Evolutionary conservation across 441 rosid genomes (phyloP).

Genomic region (Metrosideros polymorpha): DNA sequence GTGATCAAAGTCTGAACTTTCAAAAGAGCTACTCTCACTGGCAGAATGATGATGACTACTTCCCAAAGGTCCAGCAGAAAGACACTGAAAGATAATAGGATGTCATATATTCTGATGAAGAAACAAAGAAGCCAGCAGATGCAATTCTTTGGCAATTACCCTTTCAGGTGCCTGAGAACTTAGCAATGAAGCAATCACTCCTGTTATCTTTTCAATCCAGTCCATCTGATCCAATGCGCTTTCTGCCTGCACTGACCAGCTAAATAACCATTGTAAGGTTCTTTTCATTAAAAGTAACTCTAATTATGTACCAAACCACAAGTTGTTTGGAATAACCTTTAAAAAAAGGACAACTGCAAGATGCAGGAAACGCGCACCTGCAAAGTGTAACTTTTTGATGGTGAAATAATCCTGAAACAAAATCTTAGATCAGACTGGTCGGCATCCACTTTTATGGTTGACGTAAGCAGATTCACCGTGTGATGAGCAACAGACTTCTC

Average conservation of each 20-base stretch:
- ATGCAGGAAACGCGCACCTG: constrained; percentile 53
- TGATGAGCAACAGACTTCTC: constrained; percentile 99
- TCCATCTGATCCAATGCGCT: constrained; percentile 98
- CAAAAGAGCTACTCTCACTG: constrained; percentile 99
- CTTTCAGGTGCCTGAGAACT: constrained; percentile 96
- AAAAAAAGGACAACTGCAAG: constrained; percentile 5
- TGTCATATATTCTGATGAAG: not conserved
- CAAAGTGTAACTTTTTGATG: constrained; percentile 91
- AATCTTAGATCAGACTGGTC: constrained; percentile 97
- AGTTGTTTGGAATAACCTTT: not conserved
- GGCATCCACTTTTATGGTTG: constrained; percentile 94
- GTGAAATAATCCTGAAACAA: constrained; percentile 99
- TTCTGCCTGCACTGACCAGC: constrained; percentile 99
- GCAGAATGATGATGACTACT: constrained; percentile 97
- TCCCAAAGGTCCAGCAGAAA: constrained; percentile 77
- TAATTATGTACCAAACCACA: not conserved
- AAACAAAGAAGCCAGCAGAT: not conserved
- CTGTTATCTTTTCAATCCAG: constrained; percentile 99
- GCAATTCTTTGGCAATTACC: constrained; percentile 29
- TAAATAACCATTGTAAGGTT: constrained; percentile 33
- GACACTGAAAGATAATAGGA: constrained; percentile 32
- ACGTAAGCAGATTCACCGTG: constrained; percentile 98
- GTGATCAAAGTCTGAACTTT: constrained; percentile 93
- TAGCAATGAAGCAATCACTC: constrained; percentile 97
- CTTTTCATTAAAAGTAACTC: not conserved